Conservation (phyloP, 2,329 filamentous ascomycete species). For the Penicillium sclerotigenum region DNA sequence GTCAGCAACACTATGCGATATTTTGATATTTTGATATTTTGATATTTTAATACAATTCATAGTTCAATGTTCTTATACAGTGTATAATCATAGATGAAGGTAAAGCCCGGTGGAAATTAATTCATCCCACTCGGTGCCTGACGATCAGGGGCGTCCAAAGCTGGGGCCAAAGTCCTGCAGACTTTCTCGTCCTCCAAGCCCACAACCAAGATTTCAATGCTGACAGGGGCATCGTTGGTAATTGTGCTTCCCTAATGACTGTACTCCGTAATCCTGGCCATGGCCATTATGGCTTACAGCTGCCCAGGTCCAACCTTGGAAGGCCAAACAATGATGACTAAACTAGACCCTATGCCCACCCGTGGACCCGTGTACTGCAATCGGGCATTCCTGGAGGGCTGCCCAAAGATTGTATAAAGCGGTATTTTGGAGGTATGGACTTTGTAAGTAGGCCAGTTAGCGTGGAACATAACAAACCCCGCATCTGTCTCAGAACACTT, state of each 20-base stretch:
- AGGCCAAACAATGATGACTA: neutral
- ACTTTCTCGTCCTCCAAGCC: neutral
- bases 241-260: neutral
- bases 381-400: neutral
- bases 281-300: too few species aligned
- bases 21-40: too few species aligned
- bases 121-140: conserved; percentile 7
- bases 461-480: neutral
- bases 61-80: neutral
- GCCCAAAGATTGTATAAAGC: neutral
- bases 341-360: neutral
- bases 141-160: conserved; percentile 9
- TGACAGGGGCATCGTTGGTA: neutral
- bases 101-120: neutral
- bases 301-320: too few species aligned
- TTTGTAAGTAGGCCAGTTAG: neutral
- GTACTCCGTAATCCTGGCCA: neutral
- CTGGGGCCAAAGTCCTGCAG: neutral
- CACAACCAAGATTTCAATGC: neutral
- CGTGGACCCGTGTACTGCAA: neutral
- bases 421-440: neutral
- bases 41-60: neutral
- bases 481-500: neutral
- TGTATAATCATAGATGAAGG: neutral
- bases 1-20: neutral